These are phyloP conservation scores for Pyricularia pennisetigena DNA, from an alignment of 2,329 filamentous ascomycete genomes.

Conservation along the genomic window DNA sequence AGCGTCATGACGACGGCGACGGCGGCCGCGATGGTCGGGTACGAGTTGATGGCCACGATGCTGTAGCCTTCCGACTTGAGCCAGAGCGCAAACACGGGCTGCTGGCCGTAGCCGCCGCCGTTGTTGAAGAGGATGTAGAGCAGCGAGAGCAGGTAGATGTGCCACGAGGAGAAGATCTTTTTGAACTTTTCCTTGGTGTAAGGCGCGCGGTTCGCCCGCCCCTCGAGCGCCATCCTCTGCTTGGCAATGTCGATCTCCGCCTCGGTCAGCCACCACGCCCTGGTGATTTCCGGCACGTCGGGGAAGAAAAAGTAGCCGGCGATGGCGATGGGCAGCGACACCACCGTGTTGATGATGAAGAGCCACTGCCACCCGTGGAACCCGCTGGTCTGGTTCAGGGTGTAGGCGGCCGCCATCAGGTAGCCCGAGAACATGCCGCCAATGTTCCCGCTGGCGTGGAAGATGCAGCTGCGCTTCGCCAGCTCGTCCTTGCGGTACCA, in stretches of 20 bases:
- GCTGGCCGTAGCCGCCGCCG: slow-evolving; percentile 29
- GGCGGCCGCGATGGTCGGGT: slow-evolving; percentile 48
- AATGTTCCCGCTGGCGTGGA: slow-evolving; percentile 38
- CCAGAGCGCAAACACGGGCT: slow-evolving; percentile 46
- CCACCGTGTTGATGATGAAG: slow-evolving; percentile 48
- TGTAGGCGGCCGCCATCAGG: slow-evolving; percentile 40
- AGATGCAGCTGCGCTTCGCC: slow-evolving; percentile 39
- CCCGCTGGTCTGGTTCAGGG: slow-evolving; percentile 36
- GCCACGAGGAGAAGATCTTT: slow-evolving; percentile 55
- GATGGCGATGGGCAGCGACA: slow-evolving; percentile 44
- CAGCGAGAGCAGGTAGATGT: slow-evolving; percentile 47
- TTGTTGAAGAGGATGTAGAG: slow-evolving; percentile 60
- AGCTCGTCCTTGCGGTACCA: slow-evolving; percentile 34
- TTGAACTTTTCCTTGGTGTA: slow-evolving; percentile 39
- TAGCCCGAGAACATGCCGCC: slow-evolving; percentile 49
- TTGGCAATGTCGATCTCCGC: slow-evolving; percentile 27
- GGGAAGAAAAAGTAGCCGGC: slow-evolving; percentile 37
- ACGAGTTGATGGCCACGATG: slow-evolving; percentile 35
- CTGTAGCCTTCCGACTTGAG: slow-evolving; percentile 32
- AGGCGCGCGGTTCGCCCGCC: slow-evolving; percentile 28
- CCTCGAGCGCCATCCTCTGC: slow-evolving; percentile 32
- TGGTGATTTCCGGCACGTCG: slow-evolving; percentile 28
- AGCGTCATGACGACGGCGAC: slow-evolving; percentile 48
- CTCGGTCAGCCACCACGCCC: slow-evolving; percentile 24
- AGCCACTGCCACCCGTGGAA: slow-evolving; percentile 45